Evolutionary conservation across 352 stramenopile genomes (phyloP).

Genomic region (Saprolegnia diclina): DNA sequence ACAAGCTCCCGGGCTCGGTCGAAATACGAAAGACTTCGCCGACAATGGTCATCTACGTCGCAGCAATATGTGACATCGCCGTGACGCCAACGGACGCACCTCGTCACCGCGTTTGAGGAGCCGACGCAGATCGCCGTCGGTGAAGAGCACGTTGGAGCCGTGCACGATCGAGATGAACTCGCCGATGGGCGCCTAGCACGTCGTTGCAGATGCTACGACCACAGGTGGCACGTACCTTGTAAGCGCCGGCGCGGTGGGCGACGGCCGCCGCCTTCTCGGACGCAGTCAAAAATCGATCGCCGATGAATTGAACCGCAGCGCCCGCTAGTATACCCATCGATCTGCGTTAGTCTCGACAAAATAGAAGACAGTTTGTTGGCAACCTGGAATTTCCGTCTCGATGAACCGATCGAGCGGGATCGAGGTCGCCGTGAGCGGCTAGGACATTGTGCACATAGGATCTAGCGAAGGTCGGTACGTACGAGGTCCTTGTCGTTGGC

Average conservation of each 20-base stretch:
- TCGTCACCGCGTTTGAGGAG: conserved; percentile 20
- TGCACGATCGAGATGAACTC: conserved; percentile 23
- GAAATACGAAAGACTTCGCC: conserved; percentile 10
- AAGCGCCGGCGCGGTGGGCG: conserved; percentile 16
- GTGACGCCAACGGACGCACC: not conserved
- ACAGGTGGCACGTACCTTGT: conserved; percentile 11
- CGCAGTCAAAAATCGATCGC: conserved; percentile 19
- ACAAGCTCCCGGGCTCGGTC: conserved; percentile 11
- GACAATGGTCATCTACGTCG: conserved; percentile 12
- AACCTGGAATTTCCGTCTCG: not conserved
- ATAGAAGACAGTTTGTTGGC: too few relatives aligned
- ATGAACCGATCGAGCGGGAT: not conserved
- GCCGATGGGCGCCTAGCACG: conserved; percentile 11
- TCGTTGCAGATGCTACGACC: too few relatives aligned
- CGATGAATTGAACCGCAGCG: conserved; percentile 9
- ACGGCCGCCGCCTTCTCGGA: conserved; percentile 18
- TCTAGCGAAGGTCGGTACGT: not conserved
- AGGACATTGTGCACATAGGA: not conserved
- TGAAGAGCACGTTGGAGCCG: conserved; percentile 27
- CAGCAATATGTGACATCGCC: not conserved
- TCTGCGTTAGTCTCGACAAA: not conserved
- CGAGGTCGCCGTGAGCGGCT: conserved; percentile 3
- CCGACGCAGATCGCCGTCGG: conserved; percentile 19
- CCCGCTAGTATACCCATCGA: conserved; percentile 3
- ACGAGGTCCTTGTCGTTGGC: conserved; percentile 9